Conservation (phyloP, 1,139 yeast genomes). For the Hansenula anomala region DNA sequence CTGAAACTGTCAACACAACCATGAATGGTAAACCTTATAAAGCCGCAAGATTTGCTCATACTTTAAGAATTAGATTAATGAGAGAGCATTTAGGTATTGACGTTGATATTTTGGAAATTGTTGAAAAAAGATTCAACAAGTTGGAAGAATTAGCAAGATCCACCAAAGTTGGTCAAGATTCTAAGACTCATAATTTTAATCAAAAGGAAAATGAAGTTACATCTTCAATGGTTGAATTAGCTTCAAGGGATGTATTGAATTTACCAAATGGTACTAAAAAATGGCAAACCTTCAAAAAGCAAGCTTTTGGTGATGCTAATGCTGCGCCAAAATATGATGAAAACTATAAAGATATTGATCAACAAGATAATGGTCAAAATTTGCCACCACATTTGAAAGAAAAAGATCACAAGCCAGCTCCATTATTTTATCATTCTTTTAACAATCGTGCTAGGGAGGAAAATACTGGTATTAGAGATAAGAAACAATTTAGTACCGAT, state of each 20-base stretch:
- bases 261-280: constrained; percentile 38
- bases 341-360: constrained; percentile 17
- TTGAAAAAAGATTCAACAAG: constrained; percentile 68
- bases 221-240: constrained; percentile 73
- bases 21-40: constrained; percentile 81
- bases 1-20: constrained; percentile 61
- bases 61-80: constrained; percentile 86
- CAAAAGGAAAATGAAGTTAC: constrained; percentile 31
- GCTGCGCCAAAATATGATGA: constrained; percentile 1
- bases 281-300: constrained; percentile 39
- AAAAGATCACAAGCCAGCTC: constrained; percentile 13
- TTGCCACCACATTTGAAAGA: constrained; percentile 21
- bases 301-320: background rate
- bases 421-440: constrained; percentile 55
- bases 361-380: constrained; percentile 27
- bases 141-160: constrained; percentile 53
- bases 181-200: constrained; percentile 26
- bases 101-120: constrained; percentile 80
- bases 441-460: constrained; percentile 88
- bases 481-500: constrained; percentile 76
- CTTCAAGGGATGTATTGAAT: constrained; percentile 60
- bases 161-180: constrained; percentile 14
- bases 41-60: constrained; percentile 88
- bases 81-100: constrained; percentile 94
- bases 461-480: constrained; percentile 78